Evolutionary conservation across 2,329 filamentous ascomycete species (phyloP).

Genomic region (Aspergillus pseudoviridinutans): DNA sequence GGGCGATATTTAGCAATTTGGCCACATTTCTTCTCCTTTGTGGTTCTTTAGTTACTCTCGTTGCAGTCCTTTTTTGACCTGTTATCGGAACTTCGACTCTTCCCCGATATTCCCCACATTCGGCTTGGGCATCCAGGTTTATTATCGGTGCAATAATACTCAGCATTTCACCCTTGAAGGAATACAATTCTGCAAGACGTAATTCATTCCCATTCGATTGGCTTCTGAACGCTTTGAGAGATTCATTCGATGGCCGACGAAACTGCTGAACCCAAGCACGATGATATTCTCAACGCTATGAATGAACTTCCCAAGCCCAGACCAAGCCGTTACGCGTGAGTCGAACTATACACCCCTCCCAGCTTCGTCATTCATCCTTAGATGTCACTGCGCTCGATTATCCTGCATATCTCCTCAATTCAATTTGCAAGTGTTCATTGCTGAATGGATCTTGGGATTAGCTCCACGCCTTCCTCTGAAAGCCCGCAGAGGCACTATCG

Average conservation of each 20-base stretch:
- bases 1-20: neutral
- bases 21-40: neutral
- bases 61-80: neutral
- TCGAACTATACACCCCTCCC: conserved; percentile 3
- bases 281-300: conserved; percentile 14
- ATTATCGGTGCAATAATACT: neutral
- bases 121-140: conserved; percentile 17
- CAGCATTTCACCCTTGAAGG: neutral
- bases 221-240: neutral
- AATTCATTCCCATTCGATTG: neutral
- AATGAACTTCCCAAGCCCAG: conserved; percentile 10
- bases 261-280: conserved; percentile 14
- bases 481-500: conserved; percentile 64
- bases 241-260: conserved; percentile 20
- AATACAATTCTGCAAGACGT: neutral
- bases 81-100: neutral
- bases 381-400: neutral
- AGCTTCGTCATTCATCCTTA: neutral
- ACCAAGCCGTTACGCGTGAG: conserved; percentile 26
- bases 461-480: conserved; percentile 56
- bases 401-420: neutral
- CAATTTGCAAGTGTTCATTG: conserved; percentile 8
- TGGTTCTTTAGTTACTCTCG: neutral
- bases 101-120: conserved; percentile 18
- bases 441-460: conserved; percentile 22